Base-by-base conservation (phyloP, 2,329 filamentous ascomycete species). In the Arthrobotrys iridis region DNA sequence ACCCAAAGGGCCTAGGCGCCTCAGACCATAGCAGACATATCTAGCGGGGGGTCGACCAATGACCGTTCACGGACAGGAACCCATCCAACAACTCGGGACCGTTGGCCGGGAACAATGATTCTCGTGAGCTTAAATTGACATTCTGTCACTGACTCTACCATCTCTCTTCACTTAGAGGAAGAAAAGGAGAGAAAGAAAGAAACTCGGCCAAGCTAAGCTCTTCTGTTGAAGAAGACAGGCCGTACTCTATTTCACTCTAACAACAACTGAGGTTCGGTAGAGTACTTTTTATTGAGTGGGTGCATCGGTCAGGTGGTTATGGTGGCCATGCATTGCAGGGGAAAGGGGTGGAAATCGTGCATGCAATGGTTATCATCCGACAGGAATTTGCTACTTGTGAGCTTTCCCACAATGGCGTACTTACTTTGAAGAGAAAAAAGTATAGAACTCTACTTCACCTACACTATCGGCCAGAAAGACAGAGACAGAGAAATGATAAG, bases 21-120 rank as follows among this genome's bases (percentile, higher is more conserved):
- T 62, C 43, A 33, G 60, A 66, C 52, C 50, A 20, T 37, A 18
- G 22, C 40, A 43, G 40, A 64, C 30, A 46, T 41, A 20, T 45
- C 48, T 43, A 33, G 46, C 40, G 28, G 8, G 50, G 33, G 18
- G 13, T 26, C 24, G 18, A 37, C 45, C 43, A 65, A 35, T 74
- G 52, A 45, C 60, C 60, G 68, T 66, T 63, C 60, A 63, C 60
- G 41, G 62, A 65, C 55, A 52, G 62, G 62, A 62, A 67, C 55
- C 62, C 62, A 73, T 43, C 67, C 70, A 74, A 67, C 62, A 55
- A 45, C 60, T 74, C 70, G 55, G 62, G 40, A 62, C 41, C 24
- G 35, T 48, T 30, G 68, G 50, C 48, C 62, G 52, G 70, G 62
- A 66, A 63, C 52, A 46, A 59, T 35, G 45, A 26, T 28, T 22